Percentiles rank a stretch among this genome's conserved stretches.
Conservation (phyloP, 2,329 filamentous ascomycete genomes). For the Colletotrichum shisoi region DNA sequence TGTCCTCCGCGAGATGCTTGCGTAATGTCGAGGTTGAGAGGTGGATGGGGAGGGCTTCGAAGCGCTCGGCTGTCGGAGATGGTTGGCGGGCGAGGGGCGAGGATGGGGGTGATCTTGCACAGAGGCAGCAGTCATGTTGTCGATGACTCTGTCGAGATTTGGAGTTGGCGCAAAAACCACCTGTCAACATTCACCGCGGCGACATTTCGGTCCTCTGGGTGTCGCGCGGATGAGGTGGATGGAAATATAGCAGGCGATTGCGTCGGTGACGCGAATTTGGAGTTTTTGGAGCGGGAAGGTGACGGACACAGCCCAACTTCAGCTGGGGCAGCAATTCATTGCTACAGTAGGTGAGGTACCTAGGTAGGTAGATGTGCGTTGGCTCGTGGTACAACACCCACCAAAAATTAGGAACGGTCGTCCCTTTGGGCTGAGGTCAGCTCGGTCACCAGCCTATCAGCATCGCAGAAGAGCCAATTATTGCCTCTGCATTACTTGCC, state of each 20-base stretch:
- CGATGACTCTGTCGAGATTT: constrained; percentile 10
- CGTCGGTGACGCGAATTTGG: constrained; percentile 38
- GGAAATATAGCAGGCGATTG: constrained; percentile 23
- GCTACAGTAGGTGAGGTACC: neutral
- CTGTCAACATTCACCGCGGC: constrained; percentile 28
- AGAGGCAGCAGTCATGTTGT: constrained; percentile 36
- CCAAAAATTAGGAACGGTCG: constrained; percentile 35
- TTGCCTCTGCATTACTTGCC: constrained; percentile 7
- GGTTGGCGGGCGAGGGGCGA: constrained; percentile 28
- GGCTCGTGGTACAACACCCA: constrained; percentile 13
- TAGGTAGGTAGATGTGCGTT: constrained; percentile 3
- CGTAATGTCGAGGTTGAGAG: constrained; percentile 34
- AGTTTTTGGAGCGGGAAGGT: constrained; percentile 35
- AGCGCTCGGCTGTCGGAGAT: constrained; percentile 35
- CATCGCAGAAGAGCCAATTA: neutral
- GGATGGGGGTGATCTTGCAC: constrained; percentile 28
- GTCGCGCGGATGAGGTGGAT: constrained; percentile 32
- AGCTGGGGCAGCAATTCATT: neutral
- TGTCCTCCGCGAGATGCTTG: constrained; percentile 35
- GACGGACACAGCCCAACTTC: constrained; percentile 16
- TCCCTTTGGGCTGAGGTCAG: constrained; percentile 32
- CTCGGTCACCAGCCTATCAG: constrained; percentile 33
- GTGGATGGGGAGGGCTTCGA: constrained; percentile 32
- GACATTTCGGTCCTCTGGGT: constrained; percentile 30
- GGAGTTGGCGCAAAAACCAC: constrained; percentile 30